phyloP scores from a whole-genome alignment of 129 eudicot genomes.

The Flaveria trinervia region DNA sequence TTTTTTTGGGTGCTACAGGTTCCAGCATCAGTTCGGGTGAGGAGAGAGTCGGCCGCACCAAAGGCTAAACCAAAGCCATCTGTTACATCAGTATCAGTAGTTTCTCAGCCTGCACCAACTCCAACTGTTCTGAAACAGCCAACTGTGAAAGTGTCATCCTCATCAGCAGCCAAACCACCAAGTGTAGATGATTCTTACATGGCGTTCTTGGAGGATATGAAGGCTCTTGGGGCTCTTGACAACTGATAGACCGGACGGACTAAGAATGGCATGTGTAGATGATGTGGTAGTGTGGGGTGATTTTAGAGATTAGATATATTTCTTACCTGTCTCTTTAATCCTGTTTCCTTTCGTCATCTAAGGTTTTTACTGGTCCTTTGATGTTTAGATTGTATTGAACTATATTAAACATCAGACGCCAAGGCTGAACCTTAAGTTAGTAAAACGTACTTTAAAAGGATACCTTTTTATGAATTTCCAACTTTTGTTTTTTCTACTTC shows the following conservation, averaged over 20 bases:
- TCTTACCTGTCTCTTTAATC: neutral
- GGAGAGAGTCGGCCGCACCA: slow-evolving; percentile 85
- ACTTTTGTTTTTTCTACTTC: neutral
- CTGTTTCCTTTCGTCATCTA: neutral
- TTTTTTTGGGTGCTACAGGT: slow-evolving; percentile 45
- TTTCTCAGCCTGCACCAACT: slow-evolving; percentile 48
- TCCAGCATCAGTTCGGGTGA: slow-evolving; percentile 94
- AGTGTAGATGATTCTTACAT: slow-evolving; percentile 90
- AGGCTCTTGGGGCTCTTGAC: slow-evolving; percentile 96
- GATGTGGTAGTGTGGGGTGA: slow-evolving; percentile 11
- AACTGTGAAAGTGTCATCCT: slow-evolving; percentile 33
- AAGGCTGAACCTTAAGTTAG: slow-evolving; percentile 18
- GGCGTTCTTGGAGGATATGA: slow-evolving; percentile 98
- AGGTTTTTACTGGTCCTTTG: slow-evolving; percentile 5
- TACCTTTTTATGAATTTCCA: neutral
- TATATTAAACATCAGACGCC: neutral
- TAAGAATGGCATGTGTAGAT: slow-evolving; percentile 5
- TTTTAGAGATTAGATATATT: slow-evolving; percentile 12
- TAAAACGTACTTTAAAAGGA: slow-evolving; percentile 16
- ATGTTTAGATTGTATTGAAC: slow-evolving; percentile 22
- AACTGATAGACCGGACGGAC: slow-evolving; percentile 37
- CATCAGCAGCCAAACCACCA: slow-evolving; percentile 65
- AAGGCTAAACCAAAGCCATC: slow-evolving; percentile 76
- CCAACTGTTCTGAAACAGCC: slow-evolving; percentile 58
- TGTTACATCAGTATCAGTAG: slow-evolving; percentile 38